These are phyloP conservation scores for Dictyostelium capitatum DNA, from an alignment of 78 protist species.

Conservation along the genomic window DNA sequence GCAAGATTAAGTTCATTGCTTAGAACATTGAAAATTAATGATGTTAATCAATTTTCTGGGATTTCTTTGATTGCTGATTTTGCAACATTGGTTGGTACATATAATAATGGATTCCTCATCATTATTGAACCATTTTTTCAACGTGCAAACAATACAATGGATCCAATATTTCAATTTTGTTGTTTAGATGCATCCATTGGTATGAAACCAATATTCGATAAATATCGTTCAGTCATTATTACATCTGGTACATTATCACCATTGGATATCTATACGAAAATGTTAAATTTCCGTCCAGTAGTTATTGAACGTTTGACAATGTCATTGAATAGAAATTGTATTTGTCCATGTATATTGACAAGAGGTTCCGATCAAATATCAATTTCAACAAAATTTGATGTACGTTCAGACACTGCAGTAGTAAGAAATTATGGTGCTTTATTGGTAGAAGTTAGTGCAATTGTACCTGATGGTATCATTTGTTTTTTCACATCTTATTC, in stretches of 20 bases:
- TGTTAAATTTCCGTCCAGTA: constrained; percentile 93
- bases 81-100: constrained; percentile 95
- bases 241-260: constrained; percentile 98
- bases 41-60: constrained; percentile 87
- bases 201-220: constrained; percentile 93
- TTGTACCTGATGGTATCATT: constrained; percentile 99
- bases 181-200: constrained; percentile 98
- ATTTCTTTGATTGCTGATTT: constrained; percentile 89
- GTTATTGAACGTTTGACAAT: constrained; percentile 76
- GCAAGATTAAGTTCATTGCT: constrained; percentile 95
- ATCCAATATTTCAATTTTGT: constrained; percentile 87
- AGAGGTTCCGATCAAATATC: constrained; percentile 89
- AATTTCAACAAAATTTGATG: constrained; percentile 83
- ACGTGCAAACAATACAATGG: constrained; percentile 32
- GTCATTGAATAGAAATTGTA: constrained; percentile 86
- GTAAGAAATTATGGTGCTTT: constrained; percentile 94
- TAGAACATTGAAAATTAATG: constrained; percentile 93
- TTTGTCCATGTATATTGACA: constrained; percentile 88
- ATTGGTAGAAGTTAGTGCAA: constrained; percentile 80
- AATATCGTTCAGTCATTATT: constrained; percentile 86
- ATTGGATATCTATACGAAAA: constrained; percentile 96
- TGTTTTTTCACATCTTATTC: constrained; percentile 97
- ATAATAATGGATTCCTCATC: constrained; percentile 90
- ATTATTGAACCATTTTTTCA: constrained; percentile 94
- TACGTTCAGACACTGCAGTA: constrained; percentile 85